Evolutionary conservation across 306 rosid species (phyloP).

Genomic region (Trichosanthes truncata): DNA sequence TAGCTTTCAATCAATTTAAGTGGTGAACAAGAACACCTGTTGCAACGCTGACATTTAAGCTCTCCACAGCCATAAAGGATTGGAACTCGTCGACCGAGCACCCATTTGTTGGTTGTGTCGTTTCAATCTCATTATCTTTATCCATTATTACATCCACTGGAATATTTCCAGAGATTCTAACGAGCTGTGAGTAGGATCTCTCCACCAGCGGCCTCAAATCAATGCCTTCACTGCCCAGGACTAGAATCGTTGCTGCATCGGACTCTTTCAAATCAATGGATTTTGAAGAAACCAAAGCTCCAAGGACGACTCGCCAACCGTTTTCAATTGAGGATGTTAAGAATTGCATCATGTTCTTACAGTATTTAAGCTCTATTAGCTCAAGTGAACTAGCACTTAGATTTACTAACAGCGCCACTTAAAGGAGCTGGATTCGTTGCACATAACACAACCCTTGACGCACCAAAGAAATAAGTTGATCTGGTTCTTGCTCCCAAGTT

Average conservation of each 20-base stretch:
- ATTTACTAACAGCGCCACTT: slow-evolving; percentile 90
- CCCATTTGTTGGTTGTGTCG: slow-evolving; percentile 17
- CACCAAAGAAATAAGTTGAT: slow-evolving; percentile 90
- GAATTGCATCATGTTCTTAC: slow-evolving; percentile 96
- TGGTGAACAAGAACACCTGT: slow-evolving; percentile 97
- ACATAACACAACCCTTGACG: slow-evolving; percentile 74
- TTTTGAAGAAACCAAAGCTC: slow-evolving; percentile 73
- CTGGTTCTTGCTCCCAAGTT: slow-evolving; percentile 87
- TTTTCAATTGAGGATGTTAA: slow-evolving; percentile 74
- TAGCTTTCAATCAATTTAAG: slow-evolving; percentile 48
- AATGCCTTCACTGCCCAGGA: slow-evolving; percentile 89
- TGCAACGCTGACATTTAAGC: slow-evolving; percentile 94
- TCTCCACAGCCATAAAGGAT: slow-evolving; percentile 87
- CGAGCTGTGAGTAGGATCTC: slow-evolving; percentile 77
- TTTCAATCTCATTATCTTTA: slow-evolving; percentile 34
- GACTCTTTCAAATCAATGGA: slow-evolving; percentile 60
- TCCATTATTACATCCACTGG: slow-evolving; percentile 26
- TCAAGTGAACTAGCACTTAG: slow-evolving; percentile 94
- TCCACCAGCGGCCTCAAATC: slow-evolving; percentile 92
- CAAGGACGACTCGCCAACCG: slow-evolving; percentile 84
- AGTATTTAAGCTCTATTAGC: slow-evolving; percentile 75
- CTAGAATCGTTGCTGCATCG: slow-evolving; percentile 73
- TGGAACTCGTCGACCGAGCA: slow-evolving; percentile 48
- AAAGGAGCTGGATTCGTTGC: slow-evolving; percentile 89
- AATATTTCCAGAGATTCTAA: slow-evolving; percentile 58